Evolutionary conservation across 352 stramenopile species (phyloP).

Genomic region (Phytophthora hybrid): DNA sequence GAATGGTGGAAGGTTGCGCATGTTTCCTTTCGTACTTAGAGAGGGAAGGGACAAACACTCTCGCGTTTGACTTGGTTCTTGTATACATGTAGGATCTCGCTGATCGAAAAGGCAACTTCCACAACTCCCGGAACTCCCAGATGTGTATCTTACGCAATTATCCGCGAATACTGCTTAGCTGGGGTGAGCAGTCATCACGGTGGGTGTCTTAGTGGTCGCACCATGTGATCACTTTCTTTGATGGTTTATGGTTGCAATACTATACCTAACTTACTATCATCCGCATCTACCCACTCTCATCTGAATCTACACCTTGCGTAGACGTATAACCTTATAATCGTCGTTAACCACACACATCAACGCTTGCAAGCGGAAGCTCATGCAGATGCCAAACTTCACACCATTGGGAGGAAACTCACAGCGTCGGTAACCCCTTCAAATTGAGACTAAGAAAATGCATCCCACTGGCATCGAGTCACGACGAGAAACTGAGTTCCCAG

Average conservation of each 20-base stretch:
- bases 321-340: slow-evolving; percentile 3
- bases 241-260: no score
- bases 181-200: no score
- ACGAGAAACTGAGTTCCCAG: not conserved
- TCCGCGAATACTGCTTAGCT: not conserved
- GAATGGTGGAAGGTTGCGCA: slow-evolving; percentile 9
- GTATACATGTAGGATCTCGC: not conserved
- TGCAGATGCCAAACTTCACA: slow-evolving; percentile 35
- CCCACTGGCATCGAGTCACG: not conserved
- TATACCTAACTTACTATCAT: no score
- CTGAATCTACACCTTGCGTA: slow-evolving; percentile 37
- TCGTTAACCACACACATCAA: slow-evolving; percentile 24
- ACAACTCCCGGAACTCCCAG: no score
- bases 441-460: not conserved
- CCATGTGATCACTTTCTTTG: no score
- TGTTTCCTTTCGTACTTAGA: slow-evolving; percentile 35
- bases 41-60: slow-evolving; percentile 13
- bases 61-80: not conserved
- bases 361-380: slow-evolving; percentile 32
- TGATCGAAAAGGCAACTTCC: slow-evolving; percentile 11
- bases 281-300: slow-evolving; percentile 13
- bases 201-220: no score
- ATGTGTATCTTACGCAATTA: no score
- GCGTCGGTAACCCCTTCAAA: slow-evolving; percentile 8
- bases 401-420: slow-evolving; percentile 16